A percentile compares a stretch with the other conserved stretches of the same genome.
Evolutionary conservation across 225 moss, liverwort and hornwort species (phyloP).

Genomic region (Antitrichia curtipendula): DNA sequence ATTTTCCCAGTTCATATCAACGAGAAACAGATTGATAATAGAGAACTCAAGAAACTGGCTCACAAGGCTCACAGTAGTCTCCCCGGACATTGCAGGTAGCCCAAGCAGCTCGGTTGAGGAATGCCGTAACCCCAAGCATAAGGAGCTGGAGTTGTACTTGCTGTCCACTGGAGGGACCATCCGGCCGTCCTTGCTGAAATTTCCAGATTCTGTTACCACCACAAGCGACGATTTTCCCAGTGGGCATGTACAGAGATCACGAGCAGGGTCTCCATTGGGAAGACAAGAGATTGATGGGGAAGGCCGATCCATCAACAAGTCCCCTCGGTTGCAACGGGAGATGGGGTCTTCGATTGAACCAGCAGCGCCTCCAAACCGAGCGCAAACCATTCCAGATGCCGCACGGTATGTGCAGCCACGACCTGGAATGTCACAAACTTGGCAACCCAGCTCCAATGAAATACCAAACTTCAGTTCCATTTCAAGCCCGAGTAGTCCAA

Average conservation of each 20-base stretch:
- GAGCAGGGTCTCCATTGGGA: background rate
- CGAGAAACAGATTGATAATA: background rate
- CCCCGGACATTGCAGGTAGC: background rate
- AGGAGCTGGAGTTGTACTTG: constrained; percentile 14
- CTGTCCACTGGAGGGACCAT: constrained; percentile 12
- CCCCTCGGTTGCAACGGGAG: background rate
- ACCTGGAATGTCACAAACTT: background rate
- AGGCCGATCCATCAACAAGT: background rate
- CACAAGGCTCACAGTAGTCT: background rate
- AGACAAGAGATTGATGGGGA: background rate
- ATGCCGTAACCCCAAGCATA: constrained; percentile 24
- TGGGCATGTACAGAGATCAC: background rate
- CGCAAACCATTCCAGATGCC: background rate
- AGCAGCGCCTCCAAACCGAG: background rate
- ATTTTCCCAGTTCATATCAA: background rate
- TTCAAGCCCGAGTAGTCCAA: background rate
- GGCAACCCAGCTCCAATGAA: background rate
- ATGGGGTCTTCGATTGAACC: background rate
- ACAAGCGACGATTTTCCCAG: background rate
- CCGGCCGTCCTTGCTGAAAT: background rate
- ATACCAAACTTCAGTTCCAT: background rate
- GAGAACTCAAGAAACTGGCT: background rate
- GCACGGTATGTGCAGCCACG: background rate
- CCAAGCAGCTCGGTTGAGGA: constrained; percentile 4
- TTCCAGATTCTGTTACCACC: background rate